Conservation (phyloP, 2,329 filamentous ascomycete species). For the Pyrenophora seminiperda region DNA sequence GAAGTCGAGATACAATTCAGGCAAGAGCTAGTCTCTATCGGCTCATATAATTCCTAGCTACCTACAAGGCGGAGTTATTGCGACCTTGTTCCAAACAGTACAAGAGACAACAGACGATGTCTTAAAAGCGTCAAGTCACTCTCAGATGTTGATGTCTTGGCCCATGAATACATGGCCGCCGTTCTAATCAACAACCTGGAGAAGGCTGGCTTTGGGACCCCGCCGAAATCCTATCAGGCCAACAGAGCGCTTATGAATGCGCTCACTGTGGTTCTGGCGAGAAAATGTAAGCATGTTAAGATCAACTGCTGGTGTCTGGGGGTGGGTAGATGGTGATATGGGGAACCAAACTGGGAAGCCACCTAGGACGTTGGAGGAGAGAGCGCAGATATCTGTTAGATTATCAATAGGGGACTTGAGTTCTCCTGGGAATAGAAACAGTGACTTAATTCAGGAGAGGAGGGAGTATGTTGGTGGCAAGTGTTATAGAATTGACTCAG, state of each 20-base stretch:
- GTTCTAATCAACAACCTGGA: slow-evolving; percentile 4
- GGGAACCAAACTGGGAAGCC: slow-evolving; percentile 24
- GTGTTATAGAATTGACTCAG: slow-evolving; percentile 22
- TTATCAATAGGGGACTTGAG: slow-evolving; percentile 24
- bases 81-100: no score
- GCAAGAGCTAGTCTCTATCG: background rate
- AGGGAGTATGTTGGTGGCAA: slow-evolving; percentile 15
- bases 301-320: slow-evolving; percentile 30
- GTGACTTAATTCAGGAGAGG: background rate
- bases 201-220: slow-evolving; percentile 12
- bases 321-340: slow-evolving; percentile 33
- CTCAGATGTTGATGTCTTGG: slow-evolving; percentile 11
- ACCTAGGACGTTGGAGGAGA: slow-evolving; percentile 25
- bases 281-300: slow-evolving; percentile 7
- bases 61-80: no score
- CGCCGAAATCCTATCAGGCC: slow-evolving; percentile 28
- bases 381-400: slow-evolving; percentile 18
- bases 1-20: background rate
- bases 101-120: no score
- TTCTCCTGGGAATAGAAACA: slow-evolving; percentile 10
- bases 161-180: slow-evolving; percentile 4
- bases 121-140: background rate
- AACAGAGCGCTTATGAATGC: slow-evolving; percentile 30
- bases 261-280: slow-evolving; percentile 21
- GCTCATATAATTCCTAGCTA: no score